phyloP scores from a whole-genome alignment of 164 flowering plant genomes.

The Nelumbo lutea region DNA sequence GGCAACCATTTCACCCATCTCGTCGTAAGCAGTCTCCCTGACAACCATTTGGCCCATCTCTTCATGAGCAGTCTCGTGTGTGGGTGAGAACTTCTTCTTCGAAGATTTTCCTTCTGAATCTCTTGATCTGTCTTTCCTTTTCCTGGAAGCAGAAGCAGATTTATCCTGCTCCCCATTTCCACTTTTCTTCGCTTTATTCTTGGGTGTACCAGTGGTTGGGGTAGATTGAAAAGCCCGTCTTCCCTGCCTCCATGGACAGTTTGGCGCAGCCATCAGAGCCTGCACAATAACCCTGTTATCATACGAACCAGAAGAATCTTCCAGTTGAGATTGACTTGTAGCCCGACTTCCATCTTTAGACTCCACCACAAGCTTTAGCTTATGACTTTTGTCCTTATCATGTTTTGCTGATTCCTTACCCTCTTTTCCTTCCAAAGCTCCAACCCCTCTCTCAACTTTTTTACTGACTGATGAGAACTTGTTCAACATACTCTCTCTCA shows the following conservation, averaged over 20 bases:
- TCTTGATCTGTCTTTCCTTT: conserved; percentile 7
- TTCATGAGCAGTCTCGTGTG: conserved; percentile 5
- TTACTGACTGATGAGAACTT: background rate
- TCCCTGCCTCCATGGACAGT: conserved; percentile 43
- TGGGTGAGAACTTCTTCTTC: conserved; percentile 5
- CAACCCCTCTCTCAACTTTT: conserved; percentile 3
- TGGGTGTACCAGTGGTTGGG: conserved; percentile 5
- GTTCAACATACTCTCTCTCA: background rate
- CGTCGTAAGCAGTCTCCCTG: conserved; percentile 6
- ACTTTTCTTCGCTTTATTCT: conserved; percentile 22
- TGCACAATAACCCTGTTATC: conserved; percentile 30
- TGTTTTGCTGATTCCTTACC: background rate
- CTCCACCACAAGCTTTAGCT: conserved; percentile 9
- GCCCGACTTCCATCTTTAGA: conserved; percentile 1
- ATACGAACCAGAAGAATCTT: conserved; percentile 4
- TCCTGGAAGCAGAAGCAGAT: conserved; percentile 8
- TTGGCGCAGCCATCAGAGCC: conserved; percentile 44
- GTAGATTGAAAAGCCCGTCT: conserved; percentile 13
- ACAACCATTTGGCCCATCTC: conserved; percentile 8
- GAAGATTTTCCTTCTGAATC: conserved; percentile 5
- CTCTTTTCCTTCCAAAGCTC: background rate
- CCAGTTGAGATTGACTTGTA: conserved; percentile 5
- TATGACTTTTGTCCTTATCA: conserved; percentile 4
- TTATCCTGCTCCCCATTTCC: conserved; percentile 2
- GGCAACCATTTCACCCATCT: conserved; percentile 5